Evolutionary conservation across 1,284 basidiomycete genomes (phyloP), one percentile per base, ranked within the genome.

Genomic region (Papiliotrema nemorosa): DNA sequence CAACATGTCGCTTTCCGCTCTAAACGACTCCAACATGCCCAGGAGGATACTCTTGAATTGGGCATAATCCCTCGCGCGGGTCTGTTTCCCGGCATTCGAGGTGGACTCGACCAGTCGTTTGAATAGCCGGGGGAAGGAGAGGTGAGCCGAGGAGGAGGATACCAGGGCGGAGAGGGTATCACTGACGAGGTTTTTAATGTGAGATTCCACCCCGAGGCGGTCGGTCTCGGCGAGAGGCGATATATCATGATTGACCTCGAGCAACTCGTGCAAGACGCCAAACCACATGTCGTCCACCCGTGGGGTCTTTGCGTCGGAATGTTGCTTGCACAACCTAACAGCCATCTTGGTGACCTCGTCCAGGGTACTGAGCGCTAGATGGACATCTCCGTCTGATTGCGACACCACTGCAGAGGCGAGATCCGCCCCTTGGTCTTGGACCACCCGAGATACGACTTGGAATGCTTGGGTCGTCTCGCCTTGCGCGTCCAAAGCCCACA

Each of bases 21-120:
- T 84, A 76, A 97, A 97, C 2, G 90, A 88, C 62, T 93, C 90
- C 57, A 97, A 77, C 90, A 98, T 98, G 26, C 90, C 87, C 0
- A 85, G 86, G 21, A 98, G 78, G 52, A 98, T 91, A 3, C 84
- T 81, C 39, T 91, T 82, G 73, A 97, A 94, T 72, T 97, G 92
- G 29, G 86, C 84, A 70, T 97, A 97, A 5, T 65, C n/a, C 25
- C 59, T 55, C 35, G 53, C 54, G 20, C 47, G 12, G 45, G 44
- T 25, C 42, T 36, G 25, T 81, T 53, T 60, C 37, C 39, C 2
- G 44, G 55, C 31, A 65, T 50, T 7, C 69, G 66, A 18, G 3
- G 62, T 54, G 0, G 66, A 60, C 58, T 88, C 84, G 33, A 93
- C 87, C 5, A 97, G 81, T 4, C 90, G 84, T 61, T 88, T 90